phyloP scores from a whole-genome alignment of 2,329 filamentous ascomycete genomes.

The Scedosporium aurantiacum region DNA sequence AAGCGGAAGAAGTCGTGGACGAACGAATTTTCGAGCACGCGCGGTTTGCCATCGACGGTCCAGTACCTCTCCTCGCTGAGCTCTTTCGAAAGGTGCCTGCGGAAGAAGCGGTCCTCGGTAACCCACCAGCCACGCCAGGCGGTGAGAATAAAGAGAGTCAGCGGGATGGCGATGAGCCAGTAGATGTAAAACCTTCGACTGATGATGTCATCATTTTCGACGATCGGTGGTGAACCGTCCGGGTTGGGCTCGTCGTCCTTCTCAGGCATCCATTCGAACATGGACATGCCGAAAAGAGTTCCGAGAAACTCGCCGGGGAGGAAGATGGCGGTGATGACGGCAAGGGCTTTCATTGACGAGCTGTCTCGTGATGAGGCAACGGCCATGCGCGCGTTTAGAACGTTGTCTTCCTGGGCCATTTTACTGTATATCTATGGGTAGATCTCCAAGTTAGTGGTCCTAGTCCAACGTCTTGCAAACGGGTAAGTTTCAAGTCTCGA shows the following conservation, averaged over 20 bases:
- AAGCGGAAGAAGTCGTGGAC: constrained; percentile 32
- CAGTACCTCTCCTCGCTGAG: constrained; percentile 37
- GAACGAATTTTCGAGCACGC: constrained; percentile 30
- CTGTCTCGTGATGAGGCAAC: constrained; percentile 29
- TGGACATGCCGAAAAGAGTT: constrained; percentile 34
- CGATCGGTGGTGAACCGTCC: neutral
- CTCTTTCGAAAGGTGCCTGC: constrained; percentile 31
- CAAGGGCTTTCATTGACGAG: constrained; percentile 36
- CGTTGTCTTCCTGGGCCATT: constrained; percentile 38
- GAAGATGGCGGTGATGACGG: constrained; percentile 37
- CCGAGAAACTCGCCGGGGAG: constrained; percentile 35
- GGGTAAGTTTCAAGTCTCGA: neutral
- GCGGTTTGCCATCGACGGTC: constrained; percentile 31
- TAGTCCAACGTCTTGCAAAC: neutral
- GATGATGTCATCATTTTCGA: constrained; percentile 18
- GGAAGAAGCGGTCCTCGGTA: constrained; percentile 33
- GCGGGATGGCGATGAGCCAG: constrained; percentile 31
- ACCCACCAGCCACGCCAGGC: constrained; percentile 37
- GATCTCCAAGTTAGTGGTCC: neutral
- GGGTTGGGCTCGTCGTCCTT: constrained; percentile 16
- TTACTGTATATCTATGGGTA: constrained; percentile 31
- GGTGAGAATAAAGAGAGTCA: constrained; percentile 30
- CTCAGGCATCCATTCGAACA: constrained; percentile 33
- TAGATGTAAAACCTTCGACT: constrained; percentile 34
- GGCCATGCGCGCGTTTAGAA: constrained; percentile 30